Percentiles rank a stretch among this genome's conserved stretches.
Evolutionary conservation across 805 yeast genomes (phyloP).

Genomic region (Peterozyma toletana): DNA sequence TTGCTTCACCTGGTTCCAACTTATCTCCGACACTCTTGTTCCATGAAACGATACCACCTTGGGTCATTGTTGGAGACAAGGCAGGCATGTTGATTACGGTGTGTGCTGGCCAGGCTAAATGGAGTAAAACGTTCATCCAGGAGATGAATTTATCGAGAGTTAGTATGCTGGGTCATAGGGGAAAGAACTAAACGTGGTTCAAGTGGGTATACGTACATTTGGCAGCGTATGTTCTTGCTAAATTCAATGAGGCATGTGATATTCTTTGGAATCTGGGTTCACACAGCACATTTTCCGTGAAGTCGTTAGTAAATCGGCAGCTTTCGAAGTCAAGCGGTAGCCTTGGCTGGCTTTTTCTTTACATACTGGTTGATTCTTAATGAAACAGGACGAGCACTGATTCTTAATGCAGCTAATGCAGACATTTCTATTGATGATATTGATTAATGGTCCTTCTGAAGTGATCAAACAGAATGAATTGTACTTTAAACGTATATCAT

Average conservation of each 20-base stretch:
- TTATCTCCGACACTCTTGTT: constrained; percentile 83
- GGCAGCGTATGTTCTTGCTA: constrained; percentile 15
- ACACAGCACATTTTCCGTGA: too few relatives aligned
- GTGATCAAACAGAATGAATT: too few relatives aligned
- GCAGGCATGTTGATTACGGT: constrained; percentile 97
- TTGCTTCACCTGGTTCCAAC: constrained; percentile 85
- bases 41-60: constrained; percentile 90
- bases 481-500: too few relatives aligned
- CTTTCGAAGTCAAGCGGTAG: too few relatives aligned
- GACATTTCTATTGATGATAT: constrained; percentile 15
- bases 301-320: too few relatives aligned
- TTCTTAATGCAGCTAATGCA: constrained; percentile 23
- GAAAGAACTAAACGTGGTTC: too few relatives aligned
- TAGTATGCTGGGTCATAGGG: too few relatives aligned
- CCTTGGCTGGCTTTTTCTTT: too few relatives aligned
- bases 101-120: constrained; percentile 39
- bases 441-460: too few relatives aligned
- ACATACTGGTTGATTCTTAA: constrained; percentile 5
- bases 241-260: constrained; percentile 11
- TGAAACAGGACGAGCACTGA: constrained; percentile 19
- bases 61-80: constrained; percentile 98
- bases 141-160: constrained; percentile 4
- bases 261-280: constrained; percentile 9
- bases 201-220: constrained; percentile 10
- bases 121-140: neutral